These are phyloP conservation scores for Fusarium graminum DNA, from an alignment of 2,329 filamentous ascomycete species.

Conservation along the genomic window DNA sequence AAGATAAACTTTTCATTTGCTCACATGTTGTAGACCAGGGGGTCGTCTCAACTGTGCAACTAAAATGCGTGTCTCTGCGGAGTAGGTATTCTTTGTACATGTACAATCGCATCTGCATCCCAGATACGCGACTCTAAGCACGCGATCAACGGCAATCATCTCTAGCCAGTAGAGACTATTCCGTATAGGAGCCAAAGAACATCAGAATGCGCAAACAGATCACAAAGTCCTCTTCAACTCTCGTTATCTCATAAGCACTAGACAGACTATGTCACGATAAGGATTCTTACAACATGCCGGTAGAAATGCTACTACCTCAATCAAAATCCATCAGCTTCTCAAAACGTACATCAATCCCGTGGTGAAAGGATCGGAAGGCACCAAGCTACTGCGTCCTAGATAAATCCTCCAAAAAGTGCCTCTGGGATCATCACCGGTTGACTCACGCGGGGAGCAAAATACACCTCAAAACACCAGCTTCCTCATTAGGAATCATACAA, in stretches of 20 bases:
- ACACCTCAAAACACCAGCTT: slow-evolving; percentile 29
- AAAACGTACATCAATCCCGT: neutral
- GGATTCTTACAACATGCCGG: neutral
- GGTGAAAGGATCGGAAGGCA: neutral
- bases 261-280: neutral
- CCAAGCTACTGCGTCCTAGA: neutral
- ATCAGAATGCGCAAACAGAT: no score
- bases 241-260: neutral
- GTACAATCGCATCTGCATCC: no score
- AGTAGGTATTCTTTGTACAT: no score
- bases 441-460: slow-evolving; percentile 21
- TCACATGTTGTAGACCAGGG: no score
- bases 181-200: no score
- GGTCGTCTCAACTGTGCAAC: no score
- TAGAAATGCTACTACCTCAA: neutral
- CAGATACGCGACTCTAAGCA: no score
- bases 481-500: slow-evolving; percentile 34
- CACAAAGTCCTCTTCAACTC: no score
- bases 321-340: neutral
- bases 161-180: no score
- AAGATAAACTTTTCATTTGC: no score
- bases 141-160: no score
- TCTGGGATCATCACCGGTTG: slow-evolving; percentile 23
- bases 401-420: slow-evolving; percentile 2
- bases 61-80: no score